A percentile compares a stretch with the other conserved stretches of the same genome.
phyloP scores from a whole-genome alignment of 306 rosid genomes.

The Lupinus albus region DNA sequence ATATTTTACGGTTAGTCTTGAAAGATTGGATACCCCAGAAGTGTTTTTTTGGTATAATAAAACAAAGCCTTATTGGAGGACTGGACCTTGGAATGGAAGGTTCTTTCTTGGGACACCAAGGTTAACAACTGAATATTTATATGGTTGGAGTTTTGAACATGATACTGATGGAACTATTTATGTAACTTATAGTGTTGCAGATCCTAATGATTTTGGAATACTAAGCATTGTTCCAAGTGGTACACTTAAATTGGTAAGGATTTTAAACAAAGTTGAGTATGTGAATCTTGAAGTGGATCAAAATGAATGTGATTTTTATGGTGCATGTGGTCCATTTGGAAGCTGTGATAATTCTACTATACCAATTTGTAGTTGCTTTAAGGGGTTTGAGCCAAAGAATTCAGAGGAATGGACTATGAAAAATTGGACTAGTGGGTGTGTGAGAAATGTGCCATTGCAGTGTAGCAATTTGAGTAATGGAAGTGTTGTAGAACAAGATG shows the following conservation, averaged over 20 bases:
- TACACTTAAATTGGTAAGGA: no score
- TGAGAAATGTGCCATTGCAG: slow-evolving; percentile 25
- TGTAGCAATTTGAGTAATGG: slow-evolving; percentile 19
- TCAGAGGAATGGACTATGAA: slow-evolving; percentile 36
- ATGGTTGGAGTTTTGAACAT: background rate
- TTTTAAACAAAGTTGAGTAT: no score
- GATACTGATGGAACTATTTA: slow-evolving; percentile 10
- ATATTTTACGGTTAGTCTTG: background rate
- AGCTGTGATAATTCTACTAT: slow-evolving; percentile 21
- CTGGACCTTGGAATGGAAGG: slow-evolving; percentile 41
- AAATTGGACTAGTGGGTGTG: slow-evolving; percentile 49
- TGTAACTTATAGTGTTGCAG: background rate
- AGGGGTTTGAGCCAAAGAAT: slow-evolving; percentile 48
- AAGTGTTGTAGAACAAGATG: background rate
- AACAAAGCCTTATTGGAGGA: slow-evolving; percentile 31
- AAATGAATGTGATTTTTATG: slow-evolving; percentile 43
- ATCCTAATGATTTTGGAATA: background rate
- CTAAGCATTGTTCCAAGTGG: slow-evolving; percentile 30
- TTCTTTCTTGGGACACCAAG: slow-evolving; percentile 33
- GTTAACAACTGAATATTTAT: background rate
- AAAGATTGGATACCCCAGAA: slow-evolving; percentile 25
- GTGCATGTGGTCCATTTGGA: slow-evolving; percentile 31
- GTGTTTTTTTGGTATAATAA: slow-evolving; percentile 34
- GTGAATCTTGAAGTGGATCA: background rate
- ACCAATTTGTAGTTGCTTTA: slow-evolving; percentile 47